A percentile compares a stretch with the other conserved stretches of the same genome.
Conservation (phyloP, 257 asterid species). For the Ballota nigra region DNA sequence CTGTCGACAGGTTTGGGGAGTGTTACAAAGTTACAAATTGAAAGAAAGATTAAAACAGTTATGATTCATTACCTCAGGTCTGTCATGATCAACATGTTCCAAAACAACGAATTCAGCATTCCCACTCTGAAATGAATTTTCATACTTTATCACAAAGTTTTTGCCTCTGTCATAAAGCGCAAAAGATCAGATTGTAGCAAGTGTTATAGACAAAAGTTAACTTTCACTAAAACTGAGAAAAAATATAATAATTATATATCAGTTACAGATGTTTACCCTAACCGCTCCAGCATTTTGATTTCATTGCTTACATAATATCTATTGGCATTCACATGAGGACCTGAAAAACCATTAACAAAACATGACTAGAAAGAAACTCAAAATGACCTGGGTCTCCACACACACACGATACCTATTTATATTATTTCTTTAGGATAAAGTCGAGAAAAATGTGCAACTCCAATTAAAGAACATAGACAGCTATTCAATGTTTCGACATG, state of each 20-base stretch:
- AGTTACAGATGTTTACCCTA: conserved; percentile 57
- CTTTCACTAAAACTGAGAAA: conserved; percentile 11
- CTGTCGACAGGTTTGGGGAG: conserved; percentile 36
- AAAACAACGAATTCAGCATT: conserved; percentile 73
- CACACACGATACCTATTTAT: neutral
- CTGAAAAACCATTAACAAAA: conserved; percentile 39
- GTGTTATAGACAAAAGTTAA: conserved; percentile 3
- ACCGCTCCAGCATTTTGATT: conserved; percentile 85
- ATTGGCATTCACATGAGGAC: conserved; percentile 86
- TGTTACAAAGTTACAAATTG: conserved; percentile 19
- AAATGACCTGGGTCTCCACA: neutral
- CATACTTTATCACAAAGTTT: conserved; percentile 73
- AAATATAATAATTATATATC: neutral
- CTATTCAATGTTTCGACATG: neutral
- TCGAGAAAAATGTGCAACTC: neutral
- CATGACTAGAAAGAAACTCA: conserved; percentile 16
- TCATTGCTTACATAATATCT: conserved; percentile 70
- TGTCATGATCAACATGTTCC: conserved; percentile 88
- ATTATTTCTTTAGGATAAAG: neutral
- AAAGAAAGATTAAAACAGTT: conserved; percentile 20
- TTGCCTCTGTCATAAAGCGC: conserved; percentile 65
- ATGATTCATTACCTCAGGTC: conserved; percentile 72
- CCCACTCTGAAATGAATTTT: conserved; percentile 67
- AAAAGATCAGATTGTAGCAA: conserved; percentile 11
- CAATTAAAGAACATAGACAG: neutral